These are phyloP conservation scores for Solanum gracilifrons DNA, from an alignment of 257 asterid genomes.

Conservation along the genomic window DNA sequence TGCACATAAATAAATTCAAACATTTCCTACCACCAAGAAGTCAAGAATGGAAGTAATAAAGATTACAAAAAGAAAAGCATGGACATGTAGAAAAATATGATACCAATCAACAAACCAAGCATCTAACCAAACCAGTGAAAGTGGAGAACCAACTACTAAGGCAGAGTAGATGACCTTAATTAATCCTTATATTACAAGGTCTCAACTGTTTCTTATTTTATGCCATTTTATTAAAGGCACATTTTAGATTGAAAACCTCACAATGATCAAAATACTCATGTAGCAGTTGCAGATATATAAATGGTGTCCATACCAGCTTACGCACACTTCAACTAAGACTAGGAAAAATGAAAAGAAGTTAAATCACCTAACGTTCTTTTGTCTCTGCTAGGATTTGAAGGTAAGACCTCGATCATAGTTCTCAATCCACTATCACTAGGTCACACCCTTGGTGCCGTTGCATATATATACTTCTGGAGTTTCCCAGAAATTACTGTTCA, in stretches of 20 bases:
- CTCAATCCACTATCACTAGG: background rate
- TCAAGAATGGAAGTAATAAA: background rate
- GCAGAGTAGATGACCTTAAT: background rate
- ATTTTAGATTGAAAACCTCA: background rate
- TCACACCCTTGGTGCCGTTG: background rate
- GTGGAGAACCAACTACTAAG: background rate
- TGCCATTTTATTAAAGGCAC: background rate
- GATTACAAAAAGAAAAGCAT: background rate
- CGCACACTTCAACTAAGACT: background rate
- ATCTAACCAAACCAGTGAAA: background rate
- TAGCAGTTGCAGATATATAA: background rate
- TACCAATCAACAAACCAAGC: background rate
- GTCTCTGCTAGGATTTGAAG: background rate
- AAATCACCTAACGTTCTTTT: background rate
- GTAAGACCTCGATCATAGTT: background rate
- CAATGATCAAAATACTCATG: background rate
- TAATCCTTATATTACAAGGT: background rate
- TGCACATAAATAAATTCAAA: background rate
- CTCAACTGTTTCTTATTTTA: background rate
- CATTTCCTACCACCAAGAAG: background rate
- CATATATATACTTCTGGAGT: background rate
- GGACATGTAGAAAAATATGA: background rate
- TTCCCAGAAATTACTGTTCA: background rate
- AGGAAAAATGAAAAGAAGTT: background rate
- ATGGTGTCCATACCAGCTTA: rapidly evolving